Conservation (phyloP, 257 asterid species). For the Phtheirospermum japonicum region DNA sequence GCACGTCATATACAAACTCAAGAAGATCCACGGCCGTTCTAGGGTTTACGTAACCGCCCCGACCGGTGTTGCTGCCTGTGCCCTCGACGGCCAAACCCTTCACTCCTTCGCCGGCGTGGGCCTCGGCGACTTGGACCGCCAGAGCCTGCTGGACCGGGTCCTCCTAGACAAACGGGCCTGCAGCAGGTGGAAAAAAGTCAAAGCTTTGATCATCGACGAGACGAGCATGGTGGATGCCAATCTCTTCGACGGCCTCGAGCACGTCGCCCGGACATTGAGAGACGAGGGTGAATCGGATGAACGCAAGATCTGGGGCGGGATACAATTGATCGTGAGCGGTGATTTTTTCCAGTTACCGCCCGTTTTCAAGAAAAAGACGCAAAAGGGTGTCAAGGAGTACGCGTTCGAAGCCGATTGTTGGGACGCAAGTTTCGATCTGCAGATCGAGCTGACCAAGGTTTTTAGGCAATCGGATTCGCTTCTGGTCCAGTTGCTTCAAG, state of each 20-base stretch:
- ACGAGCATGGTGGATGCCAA: slow-evolving; percentile 62
- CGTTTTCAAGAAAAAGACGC: slow-evolving; percentile 22
- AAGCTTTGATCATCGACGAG: slow-evolving; percentile 65
- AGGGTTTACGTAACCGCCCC: slow-evolving; percentile 75
- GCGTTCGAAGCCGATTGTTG: slow-evolving; percentile 75
- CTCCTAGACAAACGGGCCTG: slow-evolving; percentile 35
- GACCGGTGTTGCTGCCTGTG: slow-evolving; percentile 70
- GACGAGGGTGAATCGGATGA: not conserved
- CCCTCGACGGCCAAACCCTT: slow-evolving; percentile 54
- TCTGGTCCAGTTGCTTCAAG: slow-evolving; percentile 53
- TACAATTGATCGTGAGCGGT: slow-evolving; percentile 75
- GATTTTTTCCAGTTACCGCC: slow-evolving; percentile 83
- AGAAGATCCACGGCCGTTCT: slow-evolving; percentile 47
- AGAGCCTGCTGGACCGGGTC: slow-evolving; percentile 42
- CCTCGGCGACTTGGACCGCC: slow-evolving; percentile 34
- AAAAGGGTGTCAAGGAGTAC: slow-evolving; percentile 32
- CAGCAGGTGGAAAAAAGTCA: slow-evolving; percentile 56
- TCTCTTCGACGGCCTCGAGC: slow-evolving; percentile 48
- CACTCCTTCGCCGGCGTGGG: slow-evolving; percentile 64
- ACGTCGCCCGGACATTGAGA: slow-evolving; percentile 34
- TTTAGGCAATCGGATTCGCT: slow-evolving; percentile 63
- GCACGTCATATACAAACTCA: slow-evolving; percentile 43
- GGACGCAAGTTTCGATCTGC: slow-evolving; percentile 51
- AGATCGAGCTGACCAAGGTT: slow-evolving; percentile 52
- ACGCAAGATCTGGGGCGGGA: slow-evolving; percentile 64